Conservation (phyloP, 441 rosid species). For the Euphorbia celastroides region DNA sequence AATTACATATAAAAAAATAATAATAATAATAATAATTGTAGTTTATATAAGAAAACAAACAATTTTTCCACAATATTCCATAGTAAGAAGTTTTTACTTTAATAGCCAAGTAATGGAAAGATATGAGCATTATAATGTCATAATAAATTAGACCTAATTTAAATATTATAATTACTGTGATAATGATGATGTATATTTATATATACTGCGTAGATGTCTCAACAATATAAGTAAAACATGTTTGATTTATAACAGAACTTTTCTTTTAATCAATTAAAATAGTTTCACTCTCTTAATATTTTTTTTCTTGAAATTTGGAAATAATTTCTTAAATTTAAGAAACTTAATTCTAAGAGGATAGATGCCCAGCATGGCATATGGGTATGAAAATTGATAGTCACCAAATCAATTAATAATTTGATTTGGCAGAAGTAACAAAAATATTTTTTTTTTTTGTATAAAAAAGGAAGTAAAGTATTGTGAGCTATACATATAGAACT, state of each 20-base stretch:
- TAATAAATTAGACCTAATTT: not conserved
- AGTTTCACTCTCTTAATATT: not conserved
- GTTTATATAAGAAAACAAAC: too few relatives aligned
- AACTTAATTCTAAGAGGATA: conserved; percentile 2
- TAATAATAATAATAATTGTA: too few relatives aligned
- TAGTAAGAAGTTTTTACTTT: too few relatives aligned
- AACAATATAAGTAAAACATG: conserved; percentile 28
- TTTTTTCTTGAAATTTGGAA: conserved; percentile 8
- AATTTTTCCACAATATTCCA: too few relatives aligned
- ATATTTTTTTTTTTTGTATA: not conserved
- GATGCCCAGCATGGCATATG: conserved; percentile 11
- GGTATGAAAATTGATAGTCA: conserved; percentile 4
- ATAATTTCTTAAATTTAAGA: conserved; percentile 4
- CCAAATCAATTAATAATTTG: not conserved
- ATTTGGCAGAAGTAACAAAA: not conserved
- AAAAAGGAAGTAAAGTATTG: not conserved
- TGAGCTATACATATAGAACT: not conserved
- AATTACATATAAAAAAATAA: too few relatives aligned
- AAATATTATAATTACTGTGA: conserved; percentile 14
- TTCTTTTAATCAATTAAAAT: conserved; percentile 17
- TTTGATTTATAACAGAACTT: conserved; percentile 15
- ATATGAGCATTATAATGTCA: too few relatives aligned
- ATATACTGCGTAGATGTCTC: conserved; percentile 9
- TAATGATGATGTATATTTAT: not conserved
- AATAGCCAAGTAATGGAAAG: too few relatives aligned